Base-by-base conservation (phyloP, 345 rosid species). In the Murraya paniculata region DNA sequence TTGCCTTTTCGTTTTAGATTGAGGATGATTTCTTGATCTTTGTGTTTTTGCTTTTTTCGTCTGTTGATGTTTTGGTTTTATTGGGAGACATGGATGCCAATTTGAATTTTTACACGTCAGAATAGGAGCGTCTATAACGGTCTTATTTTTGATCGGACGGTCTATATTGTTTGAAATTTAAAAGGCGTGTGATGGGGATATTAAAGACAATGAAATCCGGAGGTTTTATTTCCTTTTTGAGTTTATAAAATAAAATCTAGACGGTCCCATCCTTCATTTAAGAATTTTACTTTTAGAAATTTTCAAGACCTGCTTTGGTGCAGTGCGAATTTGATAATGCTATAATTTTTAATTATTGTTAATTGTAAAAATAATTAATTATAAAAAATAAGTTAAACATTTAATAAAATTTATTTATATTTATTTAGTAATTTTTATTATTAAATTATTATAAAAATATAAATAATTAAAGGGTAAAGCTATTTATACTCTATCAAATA, bases 101-200 rank as follows among this genome's bases (percentile, higher is more conserved):
- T 74, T 31, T 68, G 73, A 64, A 61, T 60, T 83, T 74, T 60
- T 38, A 18, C 60, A 62, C 73, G 73, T 57, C 25, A 73, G 72
- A 66, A 25, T 71, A 22, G 87, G 83, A 85, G 89, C 88, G 86
- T 72, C 77, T 73, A 73, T 56, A 87, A 89, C 92, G 89, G 92
- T 83, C 85, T 73, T 83, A 78, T 82, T 78, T 74, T 21, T 30
- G 22, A 86, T 88, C 89, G 4, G 72, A 85, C 90, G 88, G 91
- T n/a, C 58, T 7, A 30, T 48, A 82, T 81, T 73, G 64, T 5
- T 77, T 36, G 39, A 30, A 11, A 58, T 78, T 85, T 55, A 80
- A 80, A 80, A 41, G 76, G 77, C 61, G 21, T 33, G 18, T 30
- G 48, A 48, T 68, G 4, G 7, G 27, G 57, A 53, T 53, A 53